Conservation (phyloP, 768 basidiomycete genomes). For the Hemileccinum rubropunctum region DNA sequence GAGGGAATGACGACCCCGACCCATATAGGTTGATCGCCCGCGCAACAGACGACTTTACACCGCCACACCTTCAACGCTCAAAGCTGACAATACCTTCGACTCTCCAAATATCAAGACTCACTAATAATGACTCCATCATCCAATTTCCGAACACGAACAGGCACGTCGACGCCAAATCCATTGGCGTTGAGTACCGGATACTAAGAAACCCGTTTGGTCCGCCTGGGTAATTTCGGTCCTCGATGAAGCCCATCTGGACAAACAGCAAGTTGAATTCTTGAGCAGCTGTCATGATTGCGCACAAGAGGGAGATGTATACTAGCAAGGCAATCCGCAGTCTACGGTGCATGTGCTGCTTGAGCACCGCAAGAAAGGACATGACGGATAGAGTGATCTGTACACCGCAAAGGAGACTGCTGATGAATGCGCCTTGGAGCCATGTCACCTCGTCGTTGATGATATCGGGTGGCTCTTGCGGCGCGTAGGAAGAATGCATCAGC, state of each 20-base stretch:
- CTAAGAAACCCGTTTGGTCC: slow-evolving; percentile 14
- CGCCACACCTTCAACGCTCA: slow-evolving; percentile 20
- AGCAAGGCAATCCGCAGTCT: slow-evolving; percentile 13
- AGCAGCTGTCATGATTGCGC: slow-evolving; percentile 14
- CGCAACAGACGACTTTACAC: slow-evolving; percentile 16
- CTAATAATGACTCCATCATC: slow-evolving; percentile 22
- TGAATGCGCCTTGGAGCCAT: slow-evolving; percentile 24
- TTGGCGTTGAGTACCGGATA: not conserved
- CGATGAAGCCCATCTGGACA: slow-evolving; percentile 15
- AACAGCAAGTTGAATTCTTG: slow-evolving; percentile 11
- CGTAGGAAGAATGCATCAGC: slow-evolving; percentile 7
- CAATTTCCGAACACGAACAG: slow-evolving; percentile 19
- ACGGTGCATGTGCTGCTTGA: slow-evolving; percentile 10
- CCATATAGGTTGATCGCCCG: slow-evolving; percentile 9
- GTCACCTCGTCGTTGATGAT: slow-evolving; percentile 6
- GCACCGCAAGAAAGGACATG: slow-evolving; percentile 18
- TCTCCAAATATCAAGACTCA: slow-evolving; percentile 5
- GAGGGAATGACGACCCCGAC: slow-evolving; percentile 7
- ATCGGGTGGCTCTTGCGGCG: not conserved
- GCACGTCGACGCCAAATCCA: slow-evolving; percentile 1
- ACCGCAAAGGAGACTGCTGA: slow-evolving; percentile 20
- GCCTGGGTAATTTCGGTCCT: slow-evolving; percentile 10
- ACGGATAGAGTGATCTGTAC: slow-evolving; percentile 17
- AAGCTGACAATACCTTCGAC: not conserved
- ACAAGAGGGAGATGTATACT: slow-evolving; percentile 13